Conservation (phyloP, 192 early-diverging fungal genomes). For the Coemansia brasiliensis region DNA sequence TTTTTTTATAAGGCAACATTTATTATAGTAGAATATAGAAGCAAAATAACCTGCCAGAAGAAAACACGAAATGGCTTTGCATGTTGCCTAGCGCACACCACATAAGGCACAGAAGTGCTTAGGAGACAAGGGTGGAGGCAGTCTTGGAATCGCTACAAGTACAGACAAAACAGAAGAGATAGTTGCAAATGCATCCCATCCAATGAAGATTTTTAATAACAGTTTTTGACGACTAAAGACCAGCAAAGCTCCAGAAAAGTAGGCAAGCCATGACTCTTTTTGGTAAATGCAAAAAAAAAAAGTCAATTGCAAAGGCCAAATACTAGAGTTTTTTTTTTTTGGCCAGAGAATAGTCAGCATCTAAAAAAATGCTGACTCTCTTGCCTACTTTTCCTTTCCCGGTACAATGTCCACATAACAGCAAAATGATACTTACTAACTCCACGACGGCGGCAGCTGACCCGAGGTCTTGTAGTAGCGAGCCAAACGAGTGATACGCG, state of each 20-base stretch:
- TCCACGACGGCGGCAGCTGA: slow-evolving; percentile 96
- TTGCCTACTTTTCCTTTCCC: slow-evolving; percentile 25
- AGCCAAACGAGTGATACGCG: slow-evolving; percentile 96
- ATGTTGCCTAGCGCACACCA: no score
- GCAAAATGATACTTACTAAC: slow-evolving; percentile 79
- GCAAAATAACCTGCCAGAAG: no score
- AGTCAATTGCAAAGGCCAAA: no score
- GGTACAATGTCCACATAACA: slow-evolving; percentile 30
- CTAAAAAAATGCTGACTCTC: no score
- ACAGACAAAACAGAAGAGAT: not conserved
- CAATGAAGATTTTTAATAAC: no score
- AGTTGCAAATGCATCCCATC: no score
- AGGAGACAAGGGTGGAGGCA: slow-evolving; percentile 79
- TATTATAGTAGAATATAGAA: no score
- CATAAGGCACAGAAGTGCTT: slow-evolving; percentile 44
- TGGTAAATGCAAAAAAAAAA: not conserved
- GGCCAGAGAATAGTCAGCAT: no score
- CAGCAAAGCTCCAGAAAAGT: slow-evolving; percentile 38
- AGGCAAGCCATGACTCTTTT: not conserved
- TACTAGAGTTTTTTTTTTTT: no score
- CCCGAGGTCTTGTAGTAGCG: slow-evolving; percentile 99
- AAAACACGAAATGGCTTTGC: no score
- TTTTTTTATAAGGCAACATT: no score
- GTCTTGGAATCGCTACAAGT: slow-evolving; percentile 59
- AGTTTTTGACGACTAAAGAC: slow-evolving; percentile 43